Evolutionary conservation across 345 rosid species (phyloP), one percentile per base, ranked within the genome.

Genomic region (Gossypium arboreum): DNA sequence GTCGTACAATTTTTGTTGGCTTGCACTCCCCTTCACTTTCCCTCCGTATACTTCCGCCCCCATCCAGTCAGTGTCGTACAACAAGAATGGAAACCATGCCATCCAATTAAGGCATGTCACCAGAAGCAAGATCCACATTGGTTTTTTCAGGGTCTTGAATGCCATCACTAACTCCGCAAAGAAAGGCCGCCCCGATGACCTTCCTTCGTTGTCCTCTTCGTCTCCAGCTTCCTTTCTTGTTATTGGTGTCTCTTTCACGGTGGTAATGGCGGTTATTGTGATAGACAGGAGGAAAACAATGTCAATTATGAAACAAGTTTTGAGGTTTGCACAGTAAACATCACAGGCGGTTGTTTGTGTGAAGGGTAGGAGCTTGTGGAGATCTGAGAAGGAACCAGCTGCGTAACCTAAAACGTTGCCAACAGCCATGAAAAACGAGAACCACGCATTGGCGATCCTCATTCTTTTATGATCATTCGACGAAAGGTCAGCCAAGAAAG

Each of bases 51-150:
- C 92, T 60, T 94, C 97, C 22, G 83, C 80, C 8, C 97, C 98
- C 91, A 90, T 84, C 98, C 97, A 94, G 16, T 94, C 97, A 3
- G 98, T 94, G 74, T 92, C 92, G 79, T 82, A 92, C 47, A 92
- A 82, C 65, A 92, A 72, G 84, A 94, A 94, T 7, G 97, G 98
- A 74, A 92, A 92, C 97, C 97, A 92, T 0, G 90, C 98, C 44
- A 90, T 55, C 98, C 98, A 94, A 79, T 94, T 94, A 0, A 92
- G 81, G 34, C 86, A 81, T 12, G 97, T 94, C 55, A 92, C 97
- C 25, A 86, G 34, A 1, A 89, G 88, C 15, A 94, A 85, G 39
- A 94, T 74, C 90, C 97, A 87, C 93, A 91, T 92, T 2, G 94
- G 94, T 34, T 68, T 85, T 45, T 86, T 59, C 60, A 92, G 62